Evolutionary conservation across 192 early-diverging fungal genomes (phyloP), one percentile per base, ranked within the genome.

Genomic region (Chytriomyces sp.): DNA sequence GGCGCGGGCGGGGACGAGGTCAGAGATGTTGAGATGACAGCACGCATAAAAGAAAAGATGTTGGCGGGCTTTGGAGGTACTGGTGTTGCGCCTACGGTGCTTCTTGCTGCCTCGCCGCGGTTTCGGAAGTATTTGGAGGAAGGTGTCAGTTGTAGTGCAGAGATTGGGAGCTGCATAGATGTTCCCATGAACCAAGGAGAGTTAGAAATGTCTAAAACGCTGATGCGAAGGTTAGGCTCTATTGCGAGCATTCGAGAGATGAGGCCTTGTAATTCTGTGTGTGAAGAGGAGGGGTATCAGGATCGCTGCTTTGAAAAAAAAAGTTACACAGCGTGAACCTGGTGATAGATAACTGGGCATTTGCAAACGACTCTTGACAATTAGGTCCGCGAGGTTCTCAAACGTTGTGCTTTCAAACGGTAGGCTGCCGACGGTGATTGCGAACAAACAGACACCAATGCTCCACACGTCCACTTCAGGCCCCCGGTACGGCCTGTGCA

Each of bases 361-460:
- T 45, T 49, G 43, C 10, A 81, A 66, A n/a, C 67, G 62, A 49
- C 76, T 79, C 6, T 20, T 61, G 3, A 63, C 24, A 28, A 83
- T 72, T n/a, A 45, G 48, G 9, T 62, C 59, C 16, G 79, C 45
- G 4, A 84, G 63, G 5, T 20, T 59, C 7, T 64, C 65, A 50
- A 82, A 84, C 45, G 48, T 35, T n/a, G 44, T 28, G 7, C 69
- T 78, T 43, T 84, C 83, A 78, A 84, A 84, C 24, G 83, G 83
- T 16, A 84, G 75, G 4, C 49, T 50, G 3, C 77, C 77, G 9
- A 75, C 72, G 5, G 59, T 79, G 75, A 81, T 79, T 13, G 78
- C 80, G 75, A 69, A 84, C 5, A 84, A 50, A 47, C 80, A 82
- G 13, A 84, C 79, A 45, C 79, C 78, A 26, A 79, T 50, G 24